Conservation (phyloP, 129 eudicot genomes). For the Arctium lappa region DNA sequence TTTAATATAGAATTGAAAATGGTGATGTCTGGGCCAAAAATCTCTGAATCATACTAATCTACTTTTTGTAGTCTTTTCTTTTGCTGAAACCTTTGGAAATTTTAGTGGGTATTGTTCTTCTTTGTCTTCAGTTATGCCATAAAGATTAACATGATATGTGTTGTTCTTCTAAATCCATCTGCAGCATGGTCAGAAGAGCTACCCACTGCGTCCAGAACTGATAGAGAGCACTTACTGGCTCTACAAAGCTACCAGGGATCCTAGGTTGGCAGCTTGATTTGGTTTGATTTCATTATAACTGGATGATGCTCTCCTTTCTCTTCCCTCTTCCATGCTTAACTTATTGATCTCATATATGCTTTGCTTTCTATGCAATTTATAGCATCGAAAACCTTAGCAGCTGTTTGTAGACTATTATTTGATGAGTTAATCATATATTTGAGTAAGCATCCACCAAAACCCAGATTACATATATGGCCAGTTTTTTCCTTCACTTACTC, state of each 20-base stretch:
- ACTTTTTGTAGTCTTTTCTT: neutral
- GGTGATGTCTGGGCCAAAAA: neutral
- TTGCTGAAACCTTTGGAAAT: neutral
- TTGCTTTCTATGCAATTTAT: neutral
- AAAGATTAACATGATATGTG: neutral
- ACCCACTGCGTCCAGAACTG: conserved; percentile 92
- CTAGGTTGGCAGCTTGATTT: conserved; percentile 57
- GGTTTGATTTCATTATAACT: neutral
- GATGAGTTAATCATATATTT: neutral
- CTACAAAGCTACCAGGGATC: conserved; percentile 94
- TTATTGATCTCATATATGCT: neutral
- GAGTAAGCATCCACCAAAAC: neutral
- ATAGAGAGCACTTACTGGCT: conserved; percentile 99
- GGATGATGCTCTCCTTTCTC: neutral
- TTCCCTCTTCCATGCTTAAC: neutral
- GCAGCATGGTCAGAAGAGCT: conserved; percentile 97
- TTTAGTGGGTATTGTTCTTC: neutral
- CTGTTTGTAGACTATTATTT: neutral
- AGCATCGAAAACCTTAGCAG: neutral
- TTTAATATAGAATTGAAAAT: too few species aligned
- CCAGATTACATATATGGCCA: too few species aligned
- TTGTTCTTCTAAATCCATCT: neutral
- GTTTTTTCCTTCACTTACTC: too few species aligned
- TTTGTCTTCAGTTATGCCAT: neutral
- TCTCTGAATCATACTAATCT: neutral